Conservation (phyloP, 106 monocot genomes). For the Dendrobium officinale region DNA sequence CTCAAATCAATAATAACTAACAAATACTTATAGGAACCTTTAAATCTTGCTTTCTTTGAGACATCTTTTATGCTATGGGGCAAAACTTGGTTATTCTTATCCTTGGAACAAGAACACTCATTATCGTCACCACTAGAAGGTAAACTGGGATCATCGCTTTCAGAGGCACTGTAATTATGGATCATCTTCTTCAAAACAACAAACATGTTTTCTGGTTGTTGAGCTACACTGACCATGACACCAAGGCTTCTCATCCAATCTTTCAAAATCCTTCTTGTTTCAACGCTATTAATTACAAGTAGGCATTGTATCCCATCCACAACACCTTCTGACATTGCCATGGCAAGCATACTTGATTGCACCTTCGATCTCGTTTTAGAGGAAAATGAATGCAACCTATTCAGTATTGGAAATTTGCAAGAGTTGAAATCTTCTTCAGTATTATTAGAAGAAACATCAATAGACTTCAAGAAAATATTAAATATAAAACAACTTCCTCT, state of each 20-base stretch:
- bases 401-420: neutral
- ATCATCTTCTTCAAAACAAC: slow-evolving; percentile 32
- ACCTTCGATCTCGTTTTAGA: neutral
- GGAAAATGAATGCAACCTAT: neutral
- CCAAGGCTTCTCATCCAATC: slow-evolving; percentile 64
- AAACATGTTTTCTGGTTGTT: slow-evolving; percentile 26
- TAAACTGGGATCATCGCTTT: slow-evolving; percentile 11
- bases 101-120: neutral
- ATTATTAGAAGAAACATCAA: neutral
- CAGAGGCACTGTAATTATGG: neutral
- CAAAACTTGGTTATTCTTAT: slow-evolving; percentile 11
- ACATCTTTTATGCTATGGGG: slow-evolving; percentile 13
- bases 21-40: slow-evolving; percentile 5
- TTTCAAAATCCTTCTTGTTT: slow-evolving; percentile 48
- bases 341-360: neutral
- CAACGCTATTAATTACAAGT: slow-evolving; percentile 36
- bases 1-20: slow-evolving; percentile 52
- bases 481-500: slow-evolving; percentile 84
- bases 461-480: slow-evolving; percentile 61
- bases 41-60: slow-evolving; percentile 12
- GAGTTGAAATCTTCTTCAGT: slow-evolving; percentile 12
- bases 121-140: slow-evolving; percentile 9
- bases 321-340: slow-evolving; percentile 11
- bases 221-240: slow-evolving; percentile 32
- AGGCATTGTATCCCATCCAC: slow-evolving; percentile 19